Percentiles rank a stretch among this genome's conserved stretches.
phyloP scores from a whole-genome alignment of 2,329 filamentous ascomycete genomes.

The Monilinia fructicola region DNA sequence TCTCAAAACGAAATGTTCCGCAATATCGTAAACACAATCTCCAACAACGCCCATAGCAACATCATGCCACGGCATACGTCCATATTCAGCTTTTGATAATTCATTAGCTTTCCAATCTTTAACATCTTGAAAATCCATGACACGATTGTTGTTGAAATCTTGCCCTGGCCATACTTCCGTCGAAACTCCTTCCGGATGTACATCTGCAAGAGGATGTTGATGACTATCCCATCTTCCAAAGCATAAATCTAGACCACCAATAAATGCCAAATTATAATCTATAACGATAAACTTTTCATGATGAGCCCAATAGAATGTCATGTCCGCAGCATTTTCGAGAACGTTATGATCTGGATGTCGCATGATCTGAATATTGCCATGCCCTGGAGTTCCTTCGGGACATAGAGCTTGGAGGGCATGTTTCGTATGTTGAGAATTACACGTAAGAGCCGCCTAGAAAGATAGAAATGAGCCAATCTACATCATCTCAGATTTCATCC shows the following conservation, averaged over 20 bases:
- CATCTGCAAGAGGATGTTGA: slow-evolving; percentile 82
- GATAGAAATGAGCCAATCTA: slow-evolving; percentile 44
- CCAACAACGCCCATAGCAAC: slow-evolving; percentile 90
- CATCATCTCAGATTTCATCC: neutral
- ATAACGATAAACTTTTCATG: slow-evolving; percentile 98
- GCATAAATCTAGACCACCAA: slow-evolving; percentile 91
- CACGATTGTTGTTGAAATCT: slow-evolving; percentile 96
- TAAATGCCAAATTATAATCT: slow-evolving; percentile 87
- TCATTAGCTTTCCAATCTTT: slow-evolving; percentile 92
- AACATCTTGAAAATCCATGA: slow-evolving; percentile 93
- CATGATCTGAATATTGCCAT: slow-evolving; percentile 86
- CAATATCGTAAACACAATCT: slow-evolving; percentile 88
- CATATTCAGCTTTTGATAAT: slow-evolving; percentile 84
- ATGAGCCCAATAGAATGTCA: slow-evolving; percentile 98
- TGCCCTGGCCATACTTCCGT: slow-evolving; percentile 92
- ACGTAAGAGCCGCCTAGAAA: slow-evolving; percentile 73
- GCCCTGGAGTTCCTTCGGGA: slow-evolving; percentile 74
- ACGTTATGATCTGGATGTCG: slow-evolving; percentile 95
- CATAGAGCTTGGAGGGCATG: slow-evolving; percentile 77
- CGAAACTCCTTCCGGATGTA: slow-evolving; percentile 77
- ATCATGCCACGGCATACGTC: slow-evolving; percentile 98
- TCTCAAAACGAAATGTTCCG: slow-evolving; percentile 88
- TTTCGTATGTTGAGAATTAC: slow-evolving; percentile 92
- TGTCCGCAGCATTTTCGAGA: slow-evolving; percentile 88
- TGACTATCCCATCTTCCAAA: slow-evolving; percentile 92